phyloP scores from a whole-genome alignment of 2,329 filamentous ascomycete genomes.

The Colletotrichum sp. region DNA sequence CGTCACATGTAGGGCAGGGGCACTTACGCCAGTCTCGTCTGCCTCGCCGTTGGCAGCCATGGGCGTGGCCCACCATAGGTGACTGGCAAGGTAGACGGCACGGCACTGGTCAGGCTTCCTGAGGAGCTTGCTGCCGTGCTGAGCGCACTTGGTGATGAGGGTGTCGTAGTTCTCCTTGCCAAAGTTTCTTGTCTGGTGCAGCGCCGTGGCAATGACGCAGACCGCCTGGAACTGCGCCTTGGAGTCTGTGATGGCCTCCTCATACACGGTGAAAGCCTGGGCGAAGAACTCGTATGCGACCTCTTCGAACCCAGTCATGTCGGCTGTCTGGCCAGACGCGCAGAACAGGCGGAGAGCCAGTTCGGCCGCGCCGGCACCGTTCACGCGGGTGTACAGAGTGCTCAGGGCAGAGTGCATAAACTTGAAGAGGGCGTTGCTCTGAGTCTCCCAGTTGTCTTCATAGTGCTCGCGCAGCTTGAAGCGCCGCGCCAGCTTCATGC shows the following conservation, averaged over 20 bases:
- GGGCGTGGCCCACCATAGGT: slow-evolving; percentile 97
- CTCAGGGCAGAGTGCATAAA: slow-evolving; percentile 92
- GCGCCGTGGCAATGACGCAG: slow-evolving; percentile 86
- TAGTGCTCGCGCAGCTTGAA: slow-evolving; percentile 92
- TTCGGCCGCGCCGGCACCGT: slow-evolving; percentile 78
- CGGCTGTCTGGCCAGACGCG: slow-evolving; percentile 89
- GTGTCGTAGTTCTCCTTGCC: slow-evolving; percentile 98
- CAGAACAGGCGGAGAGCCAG: slow-evolving; percentile 89
- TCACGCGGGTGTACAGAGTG: slow-evolving; percentile 85
- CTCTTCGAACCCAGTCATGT: slow-evolving; percentile 91
- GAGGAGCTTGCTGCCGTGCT: slow-evolving; percentile 94
- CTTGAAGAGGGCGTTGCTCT: slow-evolving; percentile 83
- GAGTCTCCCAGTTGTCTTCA: slow-evolving; percentile 67
- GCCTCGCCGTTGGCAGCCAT: slow-evolving; percentile 78
- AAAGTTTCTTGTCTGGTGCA: slow-evolving; percentile 90
- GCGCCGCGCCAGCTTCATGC: slow-evolving; percentile 85
- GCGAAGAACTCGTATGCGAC: slow-evolving; percentile 98
- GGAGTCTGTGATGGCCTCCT: slow-evolving; percentile 94
- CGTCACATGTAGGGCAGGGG: not conserved
- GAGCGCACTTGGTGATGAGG: slow-evolving; percentile 94
- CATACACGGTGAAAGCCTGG: slow-evolving; percentile 97
- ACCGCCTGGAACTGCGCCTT: slow-evolving; percentile 98
- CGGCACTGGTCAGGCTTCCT: slow-evolving; percentile 98
- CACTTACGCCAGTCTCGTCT: slow-evolving; percentile 77
- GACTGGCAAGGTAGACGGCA: slow-evolving; percentile 94